A percentile compares a stretch with the other conserved stretches of the same genome.
These are phyloP conservation scores for Thinopyrum elongatum DNA, from an alignment of 176 grass and related monocot species.

Conservation along the genomic window DNA sequence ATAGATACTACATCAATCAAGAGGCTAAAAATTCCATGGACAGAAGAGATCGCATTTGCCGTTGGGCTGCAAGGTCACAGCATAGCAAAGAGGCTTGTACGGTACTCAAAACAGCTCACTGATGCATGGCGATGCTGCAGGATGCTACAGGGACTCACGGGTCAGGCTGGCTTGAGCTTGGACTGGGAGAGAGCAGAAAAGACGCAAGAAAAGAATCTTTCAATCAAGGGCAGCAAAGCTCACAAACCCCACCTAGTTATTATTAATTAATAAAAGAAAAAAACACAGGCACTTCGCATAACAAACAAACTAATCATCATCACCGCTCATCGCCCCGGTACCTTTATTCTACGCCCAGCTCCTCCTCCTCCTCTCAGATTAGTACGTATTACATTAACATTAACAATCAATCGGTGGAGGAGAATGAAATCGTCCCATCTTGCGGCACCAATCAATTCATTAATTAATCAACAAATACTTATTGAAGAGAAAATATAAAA, in stretches of 20 bases:
- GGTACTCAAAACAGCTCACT: not conserved
- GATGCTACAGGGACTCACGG: not conserved
- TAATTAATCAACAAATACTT: too few species aligned
- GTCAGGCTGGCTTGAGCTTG: not conserved
- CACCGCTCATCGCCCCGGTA: not conserved
- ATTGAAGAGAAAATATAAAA: not conserved
- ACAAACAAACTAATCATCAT: slow-evolving; percentile 44
- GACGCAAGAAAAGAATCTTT: slow-evolving; percentile 46
- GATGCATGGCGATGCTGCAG: not conserved
- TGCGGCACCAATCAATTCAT: not conserved
- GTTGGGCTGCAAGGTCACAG: not conserved
- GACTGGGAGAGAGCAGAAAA: not conserved
- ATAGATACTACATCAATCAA: too few species aligned
- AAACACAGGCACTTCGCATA: not conserved
- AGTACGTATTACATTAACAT: not conserved
- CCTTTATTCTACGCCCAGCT: slow-evolving; percentile 35
- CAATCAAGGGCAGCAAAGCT: not conserved
- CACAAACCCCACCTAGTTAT: not conserved
- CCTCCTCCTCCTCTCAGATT: not conserved
- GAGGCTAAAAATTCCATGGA: not conserved
- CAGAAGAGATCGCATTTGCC: not conserved
- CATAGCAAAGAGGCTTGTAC: not conserved
- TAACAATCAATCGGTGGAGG: not conserved
- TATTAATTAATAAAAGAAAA: not conserved
- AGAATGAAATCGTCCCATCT: not conserved